Evolutionary conservation across 352 stramenopile species (phyloP), one percentile per base, ranked within the genome.

Genomic region (Phytophthora chlamydospora): DNA sequence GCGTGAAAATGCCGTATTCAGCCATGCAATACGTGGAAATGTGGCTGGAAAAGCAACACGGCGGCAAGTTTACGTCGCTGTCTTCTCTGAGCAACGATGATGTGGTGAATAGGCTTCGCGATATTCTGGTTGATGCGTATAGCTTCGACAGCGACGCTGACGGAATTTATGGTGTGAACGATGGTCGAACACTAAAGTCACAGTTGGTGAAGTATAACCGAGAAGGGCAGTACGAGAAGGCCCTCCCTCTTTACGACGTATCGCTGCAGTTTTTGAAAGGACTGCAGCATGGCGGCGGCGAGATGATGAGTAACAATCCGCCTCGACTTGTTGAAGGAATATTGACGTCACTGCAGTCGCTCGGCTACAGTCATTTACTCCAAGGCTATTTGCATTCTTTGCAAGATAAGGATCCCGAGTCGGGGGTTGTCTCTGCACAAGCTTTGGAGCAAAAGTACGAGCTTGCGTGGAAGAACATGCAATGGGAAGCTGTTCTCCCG

Each of bases 21-120:
- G 85, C 88, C 1, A 93, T 96, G 82, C 88, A 96, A 49, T 96
- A 90, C 50, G 80, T 91, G n/a, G 88, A 96, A 55, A 89, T 93
- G 85, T 93, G 84, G 78, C 58, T 96, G 4, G 88, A 96, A 65
- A 65, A 73, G 11, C 66, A 69, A 4, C 45, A 90, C 16, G 83
- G 79, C 3, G 76, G 75, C 0, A 75, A 75, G 42, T 58, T 90
- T 0, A 76, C 76, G 0, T 71, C 69, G 27, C 33, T 88, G 16
- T 77, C 68, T 21, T 63, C 54, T 1, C 43, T 69, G 16, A 50
- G 42, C 7, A 67, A 70, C 29, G 60, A 71, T n/a, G 47, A 75
- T n/a, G 41, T 73, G 39, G 75, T 57, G 34, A 76, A 64, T 13
- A 59, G 54, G 1, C 64, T 81, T 10, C 78, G 81, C 10, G 61